phyloP scores from a whole-genome alignment of 768 basidiomycete species.

The Agrocybe pediades region DNA sequence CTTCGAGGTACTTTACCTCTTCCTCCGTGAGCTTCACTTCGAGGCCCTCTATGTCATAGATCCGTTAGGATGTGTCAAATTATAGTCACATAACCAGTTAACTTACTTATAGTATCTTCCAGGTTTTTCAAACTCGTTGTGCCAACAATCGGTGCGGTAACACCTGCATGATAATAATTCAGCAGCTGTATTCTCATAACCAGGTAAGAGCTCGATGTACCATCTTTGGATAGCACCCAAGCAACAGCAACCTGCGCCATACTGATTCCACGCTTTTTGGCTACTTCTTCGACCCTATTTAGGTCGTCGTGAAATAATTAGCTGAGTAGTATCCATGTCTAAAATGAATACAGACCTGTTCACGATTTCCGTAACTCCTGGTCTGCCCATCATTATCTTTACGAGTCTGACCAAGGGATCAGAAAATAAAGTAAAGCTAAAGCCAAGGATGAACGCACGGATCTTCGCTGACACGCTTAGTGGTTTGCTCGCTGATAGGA shows the following conservation, averaged over 20 bases:
- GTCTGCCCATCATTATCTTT: slow-evolving; percentile 20
- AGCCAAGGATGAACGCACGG: slow-evolving; percentile 22
- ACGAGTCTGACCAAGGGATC: slow-evolving; percentile 4
- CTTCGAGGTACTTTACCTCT: slow-evolving; percentile 27
- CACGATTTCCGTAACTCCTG: slow-evolving; percentile 34
- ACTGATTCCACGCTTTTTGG: slow-evolving; percentile 48
- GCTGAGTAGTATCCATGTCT: too few species aligned
- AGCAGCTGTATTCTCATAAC: too few species aligned
- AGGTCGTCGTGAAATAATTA: too few species aligned
- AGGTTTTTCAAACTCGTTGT: slow-evolving; percentile 51
- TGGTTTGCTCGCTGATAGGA: slow-evolving; percentile 39
- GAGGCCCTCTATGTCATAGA: slow-evolving; percentile 26
- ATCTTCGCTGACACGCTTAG: slow-evolving; percentile 41
- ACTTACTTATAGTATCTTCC: slow-evolving; percentile 48
- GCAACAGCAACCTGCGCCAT: slow-evolving; percentile 61
- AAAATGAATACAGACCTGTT: slow-evolving; percentile 29
- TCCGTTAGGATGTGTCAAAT: too few species aligned
- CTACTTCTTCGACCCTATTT: slow-evolving; percentile 58
- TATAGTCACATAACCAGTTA: not conserved
- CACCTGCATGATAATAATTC: slow-evolving; percentile 32
- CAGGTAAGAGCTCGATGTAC: slow-evolving; percentile 11
- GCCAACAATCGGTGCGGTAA: slow-evolving; percentile 61
- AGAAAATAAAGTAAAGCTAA: not conserved
- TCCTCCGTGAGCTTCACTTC: slow-evolving; percentile 26
- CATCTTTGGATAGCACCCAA: slow-evolving; percentile 48